Percentiles rank a stretch among this genome's conserved stretches.
Conservation (phyloP, 2,329 filamentous ascomycete genomes). For the Didymosphaeria variabile region DNA sequence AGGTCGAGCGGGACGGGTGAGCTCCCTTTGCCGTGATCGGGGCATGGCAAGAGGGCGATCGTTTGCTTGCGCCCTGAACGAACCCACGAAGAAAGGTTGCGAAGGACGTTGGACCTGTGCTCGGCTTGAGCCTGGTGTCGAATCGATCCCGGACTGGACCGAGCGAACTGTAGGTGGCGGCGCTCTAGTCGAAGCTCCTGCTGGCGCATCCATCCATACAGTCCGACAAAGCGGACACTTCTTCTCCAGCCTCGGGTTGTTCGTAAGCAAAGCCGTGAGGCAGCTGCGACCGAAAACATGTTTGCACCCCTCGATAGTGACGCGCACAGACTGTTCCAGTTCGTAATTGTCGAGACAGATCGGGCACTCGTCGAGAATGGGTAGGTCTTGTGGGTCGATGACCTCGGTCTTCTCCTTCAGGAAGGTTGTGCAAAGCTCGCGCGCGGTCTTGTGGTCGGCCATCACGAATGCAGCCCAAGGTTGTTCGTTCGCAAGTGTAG, state of each 20-base stretch:
- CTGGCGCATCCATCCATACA: slow-evolving; percentile 22
- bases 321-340: slow-evolving; percentile 21
- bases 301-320: slow-evolving; percentile 27
- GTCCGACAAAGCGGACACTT: slow-evolving; percentile 34
- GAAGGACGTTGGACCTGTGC: neutral
- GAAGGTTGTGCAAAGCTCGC: neutral
- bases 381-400: neutral
- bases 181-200: too few relatives aligned
- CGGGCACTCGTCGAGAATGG: slow-evolving; percentile 23
- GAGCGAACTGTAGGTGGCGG: too few relatives aligned
- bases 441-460: slow-evolving; percentile 9
- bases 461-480: neutral
- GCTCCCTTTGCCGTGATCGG: too few relatives aligned
- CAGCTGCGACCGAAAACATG: slow-evolving; percentile 28
- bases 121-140: neutral
- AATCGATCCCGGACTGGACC: too few relatives aligned
- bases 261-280: slow-evolving; percentile 21
- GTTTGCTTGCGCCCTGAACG: too few relatives aligned
- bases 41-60: too few relatives aligned
- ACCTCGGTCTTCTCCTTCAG: slow-evolving; percentile 1
- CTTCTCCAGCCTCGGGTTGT: slow-evolving; percentile 21
- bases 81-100: too few relatives aligned
- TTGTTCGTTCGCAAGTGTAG: neutral
- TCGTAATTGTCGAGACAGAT: slow-evolving; percentile 32
- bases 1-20: too few relatives aligned